Evolutionary conservation across 495 filamentous ascomycete genomes (phyloP).

Genomic region (Alectoria sarmentosa): DNA sequence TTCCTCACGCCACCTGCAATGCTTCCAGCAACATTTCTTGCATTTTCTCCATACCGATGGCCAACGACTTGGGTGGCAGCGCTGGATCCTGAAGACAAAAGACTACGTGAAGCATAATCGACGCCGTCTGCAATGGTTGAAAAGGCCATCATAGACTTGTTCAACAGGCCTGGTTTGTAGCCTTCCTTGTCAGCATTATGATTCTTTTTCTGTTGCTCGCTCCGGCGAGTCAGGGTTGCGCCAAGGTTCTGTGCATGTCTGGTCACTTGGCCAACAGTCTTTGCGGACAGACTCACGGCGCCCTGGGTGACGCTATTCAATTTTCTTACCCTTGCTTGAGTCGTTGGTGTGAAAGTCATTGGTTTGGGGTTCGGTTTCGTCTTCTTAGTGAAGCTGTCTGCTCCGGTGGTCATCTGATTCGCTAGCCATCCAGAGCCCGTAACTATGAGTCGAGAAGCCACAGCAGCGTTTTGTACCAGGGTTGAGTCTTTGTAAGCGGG

Average conservation of each 20-base stretch:
- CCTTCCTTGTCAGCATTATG: constrained; percentile 58
- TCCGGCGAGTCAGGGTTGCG: constrained; percentile 60
- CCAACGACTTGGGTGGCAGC: constrained; percentile 75
- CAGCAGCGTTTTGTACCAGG: constrained; percentile 82
- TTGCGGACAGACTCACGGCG: constrained; percentile 71
- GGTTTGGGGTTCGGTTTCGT: constrained; percentile 69
- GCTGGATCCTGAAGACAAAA: constrained; percentile 63
- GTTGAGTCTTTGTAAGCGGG: constrained; percentile 83
- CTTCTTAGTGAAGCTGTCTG: constrained; percentile 73
- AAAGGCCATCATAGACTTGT: constrained; percentile 94
- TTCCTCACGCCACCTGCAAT: constrained; percentile 87
- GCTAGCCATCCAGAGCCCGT: constrained; percentile 73
- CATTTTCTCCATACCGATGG: constrained; percentile 80
- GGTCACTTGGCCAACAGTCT: constrained; percentile 76
- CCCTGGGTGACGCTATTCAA: constrained; percentile 71
- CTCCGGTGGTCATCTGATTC: constrained; percentile 64
- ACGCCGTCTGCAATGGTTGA: constrained; percentile 92
- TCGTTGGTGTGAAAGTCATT: constrained; percentile 78
- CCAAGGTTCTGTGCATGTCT: constrained; percentile 83
- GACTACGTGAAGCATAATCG: constrained; percentile 68
- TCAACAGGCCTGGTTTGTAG: constrained; percentile 85
- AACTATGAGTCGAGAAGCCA: constrained; percentile 88
- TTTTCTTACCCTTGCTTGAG: constrained; percentile 77
- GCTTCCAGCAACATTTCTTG: constrained; percentile 61
- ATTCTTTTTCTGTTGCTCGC: constrained; percentile 45